Evolutionary conservation across 257 asterid genomes (phyloP).

Genomic region (Nicotiana undulata): DNA sequence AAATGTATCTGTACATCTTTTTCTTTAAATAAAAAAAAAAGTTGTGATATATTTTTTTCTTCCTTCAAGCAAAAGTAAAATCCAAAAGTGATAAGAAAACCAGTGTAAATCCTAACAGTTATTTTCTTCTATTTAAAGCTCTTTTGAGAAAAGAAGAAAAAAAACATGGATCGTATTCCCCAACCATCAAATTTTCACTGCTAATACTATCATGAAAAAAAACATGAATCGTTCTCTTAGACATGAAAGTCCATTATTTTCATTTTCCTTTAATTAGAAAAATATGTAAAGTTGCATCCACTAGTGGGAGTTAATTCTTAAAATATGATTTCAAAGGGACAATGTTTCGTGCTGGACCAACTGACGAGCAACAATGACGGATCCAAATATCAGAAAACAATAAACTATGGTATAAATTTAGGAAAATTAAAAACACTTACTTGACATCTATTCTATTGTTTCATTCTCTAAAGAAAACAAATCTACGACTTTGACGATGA

Average conservation of each 20-base stretch:
- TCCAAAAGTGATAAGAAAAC: no score
- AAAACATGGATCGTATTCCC: no score
- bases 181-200: no score
- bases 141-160: no score
- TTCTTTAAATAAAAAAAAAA: no score
- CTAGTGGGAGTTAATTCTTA: background rate
- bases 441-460: background rate
- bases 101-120: no score
- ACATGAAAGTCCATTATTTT: background rate
- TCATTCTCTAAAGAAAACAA: background rate
- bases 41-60: no score
- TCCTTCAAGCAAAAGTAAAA: no score
- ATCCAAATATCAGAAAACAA: background rate
- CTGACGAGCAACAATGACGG: background rate
- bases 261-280: background rate
- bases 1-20: no score
- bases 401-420: background rate
- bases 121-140: no score
- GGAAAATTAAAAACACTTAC: background rate
- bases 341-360: background rate
- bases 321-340: background rate
- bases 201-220: no score
- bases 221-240: no score
- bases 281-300: background rate
- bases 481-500: background rate